Evolutionary conservation across 805 yeast genomes (phyloP).

Genomic region (Candida koratica): DNA sequence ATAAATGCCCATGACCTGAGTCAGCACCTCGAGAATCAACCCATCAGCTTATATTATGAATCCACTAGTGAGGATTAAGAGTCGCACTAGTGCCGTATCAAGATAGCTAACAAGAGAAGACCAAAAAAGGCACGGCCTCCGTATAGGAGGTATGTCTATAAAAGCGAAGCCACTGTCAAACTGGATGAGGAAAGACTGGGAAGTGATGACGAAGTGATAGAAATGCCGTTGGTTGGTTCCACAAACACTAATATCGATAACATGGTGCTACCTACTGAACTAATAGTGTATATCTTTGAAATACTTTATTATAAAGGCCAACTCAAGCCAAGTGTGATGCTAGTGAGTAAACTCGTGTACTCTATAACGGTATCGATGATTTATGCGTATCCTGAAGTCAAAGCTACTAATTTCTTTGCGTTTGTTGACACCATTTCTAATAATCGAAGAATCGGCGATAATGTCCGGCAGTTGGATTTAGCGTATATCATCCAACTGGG

Average conservation of each 20-base stretch:
- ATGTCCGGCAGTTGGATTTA: conserved; percentile 66
- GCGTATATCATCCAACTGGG: conserved; percentile 84
- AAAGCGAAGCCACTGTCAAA: conserved; percentile 30
- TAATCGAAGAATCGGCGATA: conserved; percentile 48
- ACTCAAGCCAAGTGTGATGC: conserved; percentile 46
- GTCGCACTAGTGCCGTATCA: conserved; percentile 11
- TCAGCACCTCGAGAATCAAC: neutral
- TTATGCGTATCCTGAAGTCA: conserved; percentile 60
- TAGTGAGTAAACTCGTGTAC: conserved; percentile 63
- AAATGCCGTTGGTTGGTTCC: neutral
- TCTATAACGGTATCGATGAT: conserved; percentile 56
- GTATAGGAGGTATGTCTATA: conserved; percentile 68
- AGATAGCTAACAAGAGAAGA: conserved; percentile 83
- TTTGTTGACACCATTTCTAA: conserved; percentile 68
- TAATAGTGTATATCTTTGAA: conserved; percentile 30
- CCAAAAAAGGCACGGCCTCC: conserved; percentile 81
- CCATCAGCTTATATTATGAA: neutral
- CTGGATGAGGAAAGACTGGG: conserved; percentile 22
- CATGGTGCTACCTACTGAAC: conserved; percentile 34
- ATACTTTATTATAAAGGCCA: conserved; percentile 25
- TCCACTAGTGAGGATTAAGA: neutral
- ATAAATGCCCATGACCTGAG: neutral
- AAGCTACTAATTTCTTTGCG: conserved; percentile 60
- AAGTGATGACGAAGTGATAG: conserved; percentile 8
- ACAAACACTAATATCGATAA: conserved; percentile 16